These are phyloP conservation scores for Ordospora pajunii DNA, from an alignment of 371 early-diverging fungal species.

Conservation along the genomic window DNA sequence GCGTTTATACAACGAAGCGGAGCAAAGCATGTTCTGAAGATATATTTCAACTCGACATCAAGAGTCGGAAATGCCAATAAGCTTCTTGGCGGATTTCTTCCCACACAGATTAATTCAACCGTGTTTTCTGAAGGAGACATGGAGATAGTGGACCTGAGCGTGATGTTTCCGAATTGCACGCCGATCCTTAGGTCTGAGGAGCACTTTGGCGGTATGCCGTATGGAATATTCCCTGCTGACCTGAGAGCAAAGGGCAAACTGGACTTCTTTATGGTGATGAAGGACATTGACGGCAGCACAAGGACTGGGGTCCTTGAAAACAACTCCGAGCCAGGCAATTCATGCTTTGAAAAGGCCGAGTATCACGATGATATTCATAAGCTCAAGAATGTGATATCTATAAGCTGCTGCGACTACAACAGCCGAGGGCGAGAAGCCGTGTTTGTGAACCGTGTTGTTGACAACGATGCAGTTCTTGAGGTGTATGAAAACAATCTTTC, in stretches of 20 bases:
- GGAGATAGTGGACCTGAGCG: neutral
- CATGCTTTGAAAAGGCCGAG: neutral
- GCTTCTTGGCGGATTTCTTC: neutral
- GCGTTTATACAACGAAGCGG: slow-evolving; percentile 28
- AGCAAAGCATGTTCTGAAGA: slow-evolving; percentile 17
- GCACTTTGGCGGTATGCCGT: neutral
- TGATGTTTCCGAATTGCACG: neutral
- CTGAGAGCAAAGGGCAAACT: slow-evolving; percentile 10
- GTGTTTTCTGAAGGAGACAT: neutral
- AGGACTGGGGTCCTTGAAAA: neutral
- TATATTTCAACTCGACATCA: slow-evolving; percentile 12
- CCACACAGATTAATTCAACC: neutral
- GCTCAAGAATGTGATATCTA: slow-evolving; percentile 13
- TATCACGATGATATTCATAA: neutral
- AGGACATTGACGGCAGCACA: neutral
- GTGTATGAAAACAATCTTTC: slow-evolving; percentile 29
- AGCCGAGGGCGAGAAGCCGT: slow-evolving; percentile 30
- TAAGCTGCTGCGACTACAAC: slow-evolving; percentile 24
- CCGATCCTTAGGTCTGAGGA: slow-evolving; percentile 11
- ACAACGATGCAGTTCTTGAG: neutral
- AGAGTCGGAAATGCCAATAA: neutral
- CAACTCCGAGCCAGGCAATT: neutral
- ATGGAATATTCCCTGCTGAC: slow-evolving; percentile 32
- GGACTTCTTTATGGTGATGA: slow-evolving; percentile 21
- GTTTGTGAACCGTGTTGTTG: slow-evolving; percentile 1